A percentile compares a stretch with the other conserved stretches of the same genome.
Conservation (phyloP, 495 filamentous ascomycete species). For the Tuber umbilicatum region DNA sequence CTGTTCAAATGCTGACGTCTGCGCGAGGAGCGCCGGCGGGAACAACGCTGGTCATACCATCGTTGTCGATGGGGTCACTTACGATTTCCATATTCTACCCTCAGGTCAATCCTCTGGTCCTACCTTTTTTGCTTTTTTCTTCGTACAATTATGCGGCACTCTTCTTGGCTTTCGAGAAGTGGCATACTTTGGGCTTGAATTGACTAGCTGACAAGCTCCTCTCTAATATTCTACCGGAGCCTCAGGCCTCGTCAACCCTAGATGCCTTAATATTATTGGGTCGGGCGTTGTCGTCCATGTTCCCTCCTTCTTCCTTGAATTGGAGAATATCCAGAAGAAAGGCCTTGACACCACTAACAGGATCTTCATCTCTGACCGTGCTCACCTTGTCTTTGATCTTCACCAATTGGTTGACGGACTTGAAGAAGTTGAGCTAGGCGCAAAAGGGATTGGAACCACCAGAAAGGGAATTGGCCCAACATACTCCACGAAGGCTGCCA, state of each 20-base stretch:
- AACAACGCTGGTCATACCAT: conserved; percentile 60
- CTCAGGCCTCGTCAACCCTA: conserved; percentile 67
- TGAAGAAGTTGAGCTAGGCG: conserved; percentile 67
- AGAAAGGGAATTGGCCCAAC: conserved; percentile 67
- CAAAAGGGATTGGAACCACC: conserved; percentile 53
- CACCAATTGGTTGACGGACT: conserved; percentile 76
- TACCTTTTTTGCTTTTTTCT: conserved; percentile 12
- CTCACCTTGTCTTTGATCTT: conserved; percentile 77
- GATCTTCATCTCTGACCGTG: conserved; percentile 73
- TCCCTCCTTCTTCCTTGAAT: conserved; percentile 80
- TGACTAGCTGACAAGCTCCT: neutral
- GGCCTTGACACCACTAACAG: conserved; percentile 62
- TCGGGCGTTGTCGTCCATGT: conserved; percentile 80
- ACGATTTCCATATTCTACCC: conserved; percentile 68
- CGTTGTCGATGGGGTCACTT: conserved; percentile 55
- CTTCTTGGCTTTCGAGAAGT: neutral
- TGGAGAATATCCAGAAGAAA: conserved; percentile 62
- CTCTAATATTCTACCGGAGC: neutral
- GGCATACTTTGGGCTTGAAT: neutral
- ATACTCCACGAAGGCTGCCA: conserved; percentile 72
- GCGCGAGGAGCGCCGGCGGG: conserved; percentile 59
- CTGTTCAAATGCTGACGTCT: conserved; percentile 53
- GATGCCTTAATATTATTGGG: conserved; percentile 75
- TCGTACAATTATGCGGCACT: neutral
- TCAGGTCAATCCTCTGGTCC: conserved; percentile 41